A percentile compares a stretch with the other conserved stretches of the same genome.
phyloP scores from a whole-genome alignment of 257 asterid genomes.

The Nicotiana knightiana region DNA sequence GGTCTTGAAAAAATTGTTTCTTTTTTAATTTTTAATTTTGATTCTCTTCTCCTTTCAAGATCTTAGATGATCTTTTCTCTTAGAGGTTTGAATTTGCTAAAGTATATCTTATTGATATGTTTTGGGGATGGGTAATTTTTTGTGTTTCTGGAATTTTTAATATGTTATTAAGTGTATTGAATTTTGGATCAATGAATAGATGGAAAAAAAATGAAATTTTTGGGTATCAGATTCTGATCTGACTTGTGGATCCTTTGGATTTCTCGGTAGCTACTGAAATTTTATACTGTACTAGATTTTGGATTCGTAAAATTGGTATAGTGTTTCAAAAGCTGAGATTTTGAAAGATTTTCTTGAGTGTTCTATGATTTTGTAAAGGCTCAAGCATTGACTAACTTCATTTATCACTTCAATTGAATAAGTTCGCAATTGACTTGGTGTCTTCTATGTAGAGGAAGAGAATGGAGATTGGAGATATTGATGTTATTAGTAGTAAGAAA shows the following conservation, averaged over 20 bases:
- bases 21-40: slow-evolving; percentile 5
- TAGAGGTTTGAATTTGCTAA: not conserved
- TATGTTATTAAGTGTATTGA: not conserved
- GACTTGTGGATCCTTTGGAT: not conserved
- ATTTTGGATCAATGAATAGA: not conserved
- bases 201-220: not conserved
- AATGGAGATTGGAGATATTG: not conserved
- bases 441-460: not conserved
- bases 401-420: too few relatives aligned
- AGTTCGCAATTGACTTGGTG: not conserved
- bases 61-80: slow-evolving; percentile 24
- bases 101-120: not conserved
- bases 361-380: not conserved
- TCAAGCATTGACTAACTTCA: too few relatives aligned
- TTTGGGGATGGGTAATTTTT: slow-evolving; percentile 1
- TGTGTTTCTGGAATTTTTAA: not conserved
- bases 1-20: slow-evolving; percentile 18
- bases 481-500: not conserved
- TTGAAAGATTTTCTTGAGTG: not conserved
- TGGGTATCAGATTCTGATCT: not conserved
- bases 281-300: not conserved
- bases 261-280: not conserved
- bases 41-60: slow-evolving; percentile 10
- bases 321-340: not conserved
- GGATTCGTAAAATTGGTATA: not conserved